Evolutionary conservation across 1,284 basidiomycete genomes (phyloP).

Genomic region (Neotropicomus parvogracilis): DNA sequence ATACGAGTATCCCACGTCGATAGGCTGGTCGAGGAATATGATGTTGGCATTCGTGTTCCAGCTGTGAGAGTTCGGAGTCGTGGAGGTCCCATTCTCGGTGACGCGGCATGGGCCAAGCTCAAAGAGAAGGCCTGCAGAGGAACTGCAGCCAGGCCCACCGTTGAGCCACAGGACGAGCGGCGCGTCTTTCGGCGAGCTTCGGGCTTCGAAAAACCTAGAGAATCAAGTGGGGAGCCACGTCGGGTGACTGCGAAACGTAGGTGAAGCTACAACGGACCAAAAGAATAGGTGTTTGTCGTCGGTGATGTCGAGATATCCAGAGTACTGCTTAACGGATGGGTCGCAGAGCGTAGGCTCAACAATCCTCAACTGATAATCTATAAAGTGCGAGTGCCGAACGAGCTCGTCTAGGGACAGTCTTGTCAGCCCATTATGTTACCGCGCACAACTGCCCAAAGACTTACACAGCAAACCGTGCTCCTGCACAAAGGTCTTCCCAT

Average conservation of each 20-base stretch:
- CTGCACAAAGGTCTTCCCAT: constrained; percentile 64
- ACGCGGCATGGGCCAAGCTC: constrained; percentile 87
- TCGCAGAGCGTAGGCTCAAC: constrained; percentile 79
- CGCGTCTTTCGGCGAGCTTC: constrained; percentile 67
- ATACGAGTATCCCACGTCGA: constrained; percentile 89
- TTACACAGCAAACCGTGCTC: constrained; percentile 61
- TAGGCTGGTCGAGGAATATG: constrained; percentile 84
- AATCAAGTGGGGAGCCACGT: constrained; percentile 29
- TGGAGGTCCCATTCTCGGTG: constrained; percentile 62
- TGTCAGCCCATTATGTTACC: constrained; percentile 10
- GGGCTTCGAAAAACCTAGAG: constrained; percentile 80
- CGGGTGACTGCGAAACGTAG: not conserved
- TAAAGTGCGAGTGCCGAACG: constrained; percentile 69
- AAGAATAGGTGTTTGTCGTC: constrained; percentile 87
- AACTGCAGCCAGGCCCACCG: constrained; percentile 78
- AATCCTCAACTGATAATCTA: constrained; percentile 67
- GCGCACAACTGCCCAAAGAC: constrained; percentile 19
- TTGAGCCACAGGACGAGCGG: constrained; percentile 90
- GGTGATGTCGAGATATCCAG: constrained; percentile 86
- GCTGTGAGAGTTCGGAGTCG: constrained; percentile 69
- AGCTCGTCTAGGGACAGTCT: constrained; percentile 55
- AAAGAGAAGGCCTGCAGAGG: constrained; percentile 76
- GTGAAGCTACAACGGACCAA: constrained; percentile 48
- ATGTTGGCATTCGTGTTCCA: constrained; percentile 70
- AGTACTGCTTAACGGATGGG: constrained; percentile 78